phyloP scores from a whole-genome alignment of 306 rosid genomes.

The Prunus persica region DNA sequence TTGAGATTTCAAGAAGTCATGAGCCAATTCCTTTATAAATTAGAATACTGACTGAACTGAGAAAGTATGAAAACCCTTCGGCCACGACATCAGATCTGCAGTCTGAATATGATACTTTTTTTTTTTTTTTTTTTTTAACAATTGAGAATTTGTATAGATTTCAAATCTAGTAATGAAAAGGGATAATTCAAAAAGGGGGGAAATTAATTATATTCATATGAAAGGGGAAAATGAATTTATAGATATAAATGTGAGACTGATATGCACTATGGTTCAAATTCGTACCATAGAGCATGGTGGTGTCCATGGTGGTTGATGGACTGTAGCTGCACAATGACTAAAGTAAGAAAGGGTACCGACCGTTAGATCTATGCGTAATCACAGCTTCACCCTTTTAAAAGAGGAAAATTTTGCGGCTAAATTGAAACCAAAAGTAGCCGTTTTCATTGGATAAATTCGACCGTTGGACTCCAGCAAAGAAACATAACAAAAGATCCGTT shows the following conservation, averaged over 20 bases:
- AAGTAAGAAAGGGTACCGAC: not conserved
- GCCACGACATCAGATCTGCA: no score
- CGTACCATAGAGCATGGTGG: not conserved
- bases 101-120: no score
- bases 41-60: not conserved
- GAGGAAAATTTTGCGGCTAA: not conserved
- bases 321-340: not conserved
- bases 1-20: not conserved
- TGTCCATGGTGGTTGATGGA: not conserved
- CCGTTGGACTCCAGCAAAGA: slow-evolving; percentile 57
- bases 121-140: no score
- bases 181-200: no score
- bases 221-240: not conserved
- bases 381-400: not conserved
- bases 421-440: slow-evolving; percentile 56
- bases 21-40: not conserved
- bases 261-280: not conserved
- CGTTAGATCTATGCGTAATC: slow-evolving; percentile 11
- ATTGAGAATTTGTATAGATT: no score
- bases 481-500: slow-evolving; percentile 30
- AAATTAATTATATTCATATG: not conserved
- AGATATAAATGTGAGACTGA: not conserved
- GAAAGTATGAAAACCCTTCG: not conserved
- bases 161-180: no score
- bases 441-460: slow-evolving; percentile 54